Percentiles rank a stretch among this genome's conserved stretches.
Conservation (phyloP, 495 filamentous ascomycete genomes). For the Neurospora sp. region DNA sequence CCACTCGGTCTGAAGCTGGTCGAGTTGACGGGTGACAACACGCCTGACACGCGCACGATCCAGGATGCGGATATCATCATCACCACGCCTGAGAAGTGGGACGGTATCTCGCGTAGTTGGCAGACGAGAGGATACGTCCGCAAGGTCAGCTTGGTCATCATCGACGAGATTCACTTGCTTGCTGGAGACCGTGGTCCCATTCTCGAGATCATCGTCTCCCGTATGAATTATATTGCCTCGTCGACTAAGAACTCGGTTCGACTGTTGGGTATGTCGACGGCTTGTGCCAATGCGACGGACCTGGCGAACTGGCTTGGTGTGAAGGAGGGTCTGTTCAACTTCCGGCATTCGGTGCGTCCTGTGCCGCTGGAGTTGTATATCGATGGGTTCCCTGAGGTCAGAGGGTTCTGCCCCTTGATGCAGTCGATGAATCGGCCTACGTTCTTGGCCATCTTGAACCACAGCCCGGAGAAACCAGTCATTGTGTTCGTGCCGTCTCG, state of each 20-base stretch:
- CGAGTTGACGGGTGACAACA: slow-evolving; percentile 96
- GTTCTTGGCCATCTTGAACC: slow-evolving; percentile 89
- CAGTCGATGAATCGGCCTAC: slow-evolving; percentile 98
- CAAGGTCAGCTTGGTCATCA: slow-evolving; percentile 92
- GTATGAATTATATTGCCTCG: slow-evolving; percentile 98
- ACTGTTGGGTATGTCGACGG: slow-evolving; percentile 95
- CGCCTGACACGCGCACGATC: slow-evolving; percentile 90
- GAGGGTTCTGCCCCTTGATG: slow-evolving; percentile 96
- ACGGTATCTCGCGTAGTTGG: slow-evolving; percentile 97
- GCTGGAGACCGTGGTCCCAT: slow-evolving; percentile 94
- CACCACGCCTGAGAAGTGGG: slow-evolving; percentile 98
- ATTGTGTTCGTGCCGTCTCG: slow-evolving; percentile 98
- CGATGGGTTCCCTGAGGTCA: slow-evolving; percentile 90
- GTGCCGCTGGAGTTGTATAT: slow-evolving; percentile 95
- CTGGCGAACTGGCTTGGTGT: slow-evolving; percentile 95
- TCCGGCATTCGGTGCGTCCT: slow-evolving; percentile 93
- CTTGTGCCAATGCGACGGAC: slow-evolving; percentile 91
- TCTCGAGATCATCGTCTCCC: slow-evolving; percentile 96
- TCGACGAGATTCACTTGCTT: slow-evolving; percentile 95
- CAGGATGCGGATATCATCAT: slow-evolving; percentile 95
- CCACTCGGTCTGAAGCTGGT: slow-evolving; percentile 87
- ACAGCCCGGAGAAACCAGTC: slow-evolving; percentile 91
- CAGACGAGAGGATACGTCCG: slow-evolving; percentile 92
- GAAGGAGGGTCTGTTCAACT: slow-evolving; percentile 95
- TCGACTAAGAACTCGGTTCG: slow-evolving; percentile 81